A percentile compares a stretch with the other conserved stretches of the same genome.
phyloP scores from a whole-genome alignment of 345 rosid species.

The Boechera stricta region DNA sequence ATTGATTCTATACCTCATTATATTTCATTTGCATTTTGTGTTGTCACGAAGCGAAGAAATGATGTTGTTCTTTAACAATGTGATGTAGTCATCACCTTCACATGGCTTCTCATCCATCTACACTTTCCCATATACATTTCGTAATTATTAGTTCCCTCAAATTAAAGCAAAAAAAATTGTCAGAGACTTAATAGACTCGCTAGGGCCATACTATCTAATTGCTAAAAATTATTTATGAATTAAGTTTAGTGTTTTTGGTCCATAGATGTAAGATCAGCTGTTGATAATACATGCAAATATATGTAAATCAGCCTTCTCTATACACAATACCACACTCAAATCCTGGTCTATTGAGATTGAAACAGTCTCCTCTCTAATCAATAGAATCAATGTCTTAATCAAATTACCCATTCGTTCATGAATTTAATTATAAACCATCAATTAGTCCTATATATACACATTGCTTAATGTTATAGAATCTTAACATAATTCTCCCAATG shows the following conservation, averaged over 20 bases:
- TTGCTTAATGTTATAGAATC: background rate
- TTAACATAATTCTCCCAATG: background rate
- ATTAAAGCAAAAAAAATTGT: background rate
- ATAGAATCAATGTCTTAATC: background rate
- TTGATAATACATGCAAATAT: conserved; percentile 2
- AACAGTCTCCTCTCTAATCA: background rate
- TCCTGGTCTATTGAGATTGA: background rate
- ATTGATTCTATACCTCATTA: conserved; percentile 20
- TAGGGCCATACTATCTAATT: background rate
- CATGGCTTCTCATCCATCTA: conserved; percentile 42
- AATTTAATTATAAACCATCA: background rate
- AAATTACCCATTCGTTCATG: background rate
- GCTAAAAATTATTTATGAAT: background rate
- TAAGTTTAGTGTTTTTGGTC: background rate
- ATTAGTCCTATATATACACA: background rate
- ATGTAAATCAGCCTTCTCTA: conserved; percentile 9
- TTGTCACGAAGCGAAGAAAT: conserved; percentile 35
- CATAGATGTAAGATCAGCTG: background rate
- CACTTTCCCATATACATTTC: conserved; percentile 22
- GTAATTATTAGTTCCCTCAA: conserved; percentile 1
- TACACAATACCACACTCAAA: conserved; percentile 4
- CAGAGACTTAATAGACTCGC: background rate
- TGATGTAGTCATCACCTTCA: conserved; percentile 44
- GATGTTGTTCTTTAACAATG: conserved; percentile 40
- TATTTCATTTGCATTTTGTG: background rate